Conservation (phyloP, 2,329 filamentous ascomycete species). For the Fusarium clavum region DNA sequence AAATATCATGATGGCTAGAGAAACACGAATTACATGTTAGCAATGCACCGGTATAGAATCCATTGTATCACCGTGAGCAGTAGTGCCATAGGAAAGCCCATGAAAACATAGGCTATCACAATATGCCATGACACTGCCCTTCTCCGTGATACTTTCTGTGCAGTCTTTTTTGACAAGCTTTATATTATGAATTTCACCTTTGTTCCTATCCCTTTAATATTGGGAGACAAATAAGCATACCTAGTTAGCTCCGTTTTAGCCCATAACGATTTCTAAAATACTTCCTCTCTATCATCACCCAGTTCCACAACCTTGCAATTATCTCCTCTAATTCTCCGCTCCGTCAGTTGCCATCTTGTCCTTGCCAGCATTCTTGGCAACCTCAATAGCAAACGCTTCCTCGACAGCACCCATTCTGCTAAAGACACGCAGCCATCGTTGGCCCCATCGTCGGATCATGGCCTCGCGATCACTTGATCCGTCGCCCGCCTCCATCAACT, state of each 20-base stretch:
- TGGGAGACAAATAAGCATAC: background rate
- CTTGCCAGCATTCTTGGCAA: slow-evolving; percentile 40
- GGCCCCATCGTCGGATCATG: slow-evolving; percentile 82
- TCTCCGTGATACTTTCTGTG: background rate
- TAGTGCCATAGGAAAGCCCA: background rate
- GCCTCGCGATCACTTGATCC: slow-evolving; percentile 68
- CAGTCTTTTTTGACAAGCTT: background rate
- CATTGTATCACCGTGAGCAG: background rate
- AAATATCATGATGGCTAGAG: background rate
- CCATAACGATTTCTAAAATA: slow-evolving; percentile 25
- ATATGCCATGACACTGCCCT: background rate
- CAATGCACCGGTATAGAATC: background rate
- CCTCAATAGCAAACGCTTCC: slow-evolving; percentile 70
- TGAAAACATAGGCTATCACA: background rate
- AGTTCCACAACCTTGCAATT: slow-evolving; percentile 29
- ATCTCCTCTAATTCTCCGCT: slow-evolving; percentile 35
- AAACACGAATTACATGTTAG: background rate
- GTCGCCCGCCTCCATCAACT: slow-evolving; percentile 76
- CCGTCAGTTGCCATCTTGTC: slow-evolving; percentile 37
- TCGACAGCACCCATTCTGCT: slow-evolving; percentile 85
- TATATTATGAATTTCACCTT: background rate
- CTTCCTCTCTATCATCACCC: background rate
- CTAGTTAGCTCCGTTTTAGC: slow-evolving; percentile 19
- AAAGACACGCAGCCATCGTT: slow-evolving; percentile 88
- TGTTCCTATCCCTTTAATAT: background rate